Evolutionary conservation across 1,284 basidiomycete species (phyloP).

Genomic region (Baeospora myosura): DNA sequence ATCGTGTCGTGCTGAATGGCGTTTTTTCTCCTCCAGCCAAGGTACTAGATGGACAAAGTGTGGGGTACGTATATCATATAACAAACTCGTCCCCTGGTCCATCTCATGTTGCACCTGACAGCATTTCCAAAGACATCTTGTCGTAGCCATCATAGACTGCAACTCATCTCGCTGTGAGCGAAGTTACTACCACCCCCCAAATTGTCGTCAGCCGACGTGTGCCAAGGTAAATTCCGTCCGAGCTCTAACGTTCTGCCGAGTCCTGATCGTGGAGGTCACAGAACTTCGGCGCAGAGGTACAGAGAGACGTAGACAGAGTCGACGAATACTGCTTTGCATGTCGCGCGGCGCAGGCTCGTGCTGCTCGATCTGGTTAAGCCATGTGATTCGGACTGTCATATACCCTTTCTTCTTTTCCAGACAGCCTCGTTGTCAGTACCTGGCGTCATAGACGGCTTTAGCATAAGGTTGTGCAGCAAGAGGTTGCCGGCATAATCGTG

Average conservation of each 20-base stretch:
- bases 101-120: conserved; percentile 20
- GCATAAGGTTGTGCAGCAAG: no score
- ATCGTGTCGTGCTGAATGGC: conserved; percentile 4
- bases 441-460: no score
- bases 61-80: conserved; percentile 37
- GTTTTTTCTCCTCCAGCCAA: conserved; percentile 37
- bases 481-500: no score
- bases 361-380: no score
- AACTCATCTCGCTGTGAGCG: conserved; percentile 51
- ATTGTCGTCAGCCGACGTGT: conserved; percentile 45
- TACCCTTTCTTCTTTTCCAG: no score
- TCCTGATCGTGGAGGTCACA: conserved; percentile 16
- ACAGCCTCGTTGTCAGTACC: no score
- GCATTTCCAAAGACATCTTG: conserved; percentile 68
- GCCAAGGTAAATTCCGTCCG: conserved; percentile 32
- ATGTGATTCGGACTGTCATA: no score
- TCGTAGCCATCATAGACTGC: conserved; percentile 65
- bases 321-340: conserved; percentile 52
- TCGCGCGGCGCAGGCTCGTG: conserved; percentile 35
- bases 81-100: neutral
- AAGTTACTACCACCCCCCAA: conserved; percentile 51
- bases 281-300: conserved; percentile 49
- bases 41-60: conserved; percentile 65
- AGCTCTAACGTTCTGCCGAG: neutral
- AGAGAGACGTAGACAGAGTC: conserved; percentile 47